Percentiles rank a stretch among this genome's conserved stretches.
Conservation (phyloP, 1,139 yeast species). For the Hansenula anomala region DNA sequence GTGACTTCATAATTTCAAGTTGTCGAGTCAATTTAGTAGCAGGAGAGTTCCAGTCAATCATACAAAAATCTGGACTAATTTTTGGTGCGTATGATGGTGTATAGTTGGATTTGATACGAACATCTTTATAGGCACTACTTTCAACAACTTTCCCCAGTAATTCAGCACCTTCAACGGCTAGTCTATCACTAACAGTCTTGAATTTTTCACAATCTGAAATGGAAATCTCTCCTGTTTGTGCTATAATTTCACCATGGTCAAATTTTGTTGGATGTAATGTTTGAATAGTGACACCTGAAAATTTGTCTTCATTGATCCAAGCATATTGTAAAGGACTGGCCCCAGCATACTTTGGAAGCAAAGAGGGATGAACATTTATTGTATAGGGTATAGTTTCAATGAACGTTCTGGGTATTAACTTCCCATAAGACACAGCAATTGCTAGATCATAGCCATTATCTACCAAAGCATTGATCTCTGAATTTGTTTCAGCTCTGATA, state of each 20-base stretch:
- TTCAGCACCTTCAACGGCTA: constrained; percentile 58
- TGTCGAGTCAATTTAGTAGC: constrained; percentile 39
- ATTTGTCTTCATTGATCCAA: constrained; percentile 52
- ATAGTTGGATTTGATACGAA: constrained; percentile 24
- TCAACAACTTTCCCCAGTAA: constrained; percentile 45
- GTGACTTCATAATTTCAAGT: constrained; percentile 54
- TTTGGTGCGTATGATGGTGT: constrained; percentile 55
- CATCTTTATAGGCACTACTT: constrained; percentile 28
- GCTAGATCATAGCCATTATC: constrained; percentile 49
- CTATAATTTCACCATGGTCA: constrained; percentile 70
- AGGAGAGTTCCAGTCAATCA: constrained; percentile 41
- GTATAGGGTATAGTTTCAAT: constrained; percentile 50
- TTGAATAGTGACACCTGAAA: constrained; percentile 86
- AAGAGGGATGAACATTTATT: constrained; percentile 87
- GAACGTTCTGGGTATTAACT: constrained; percentile 62
- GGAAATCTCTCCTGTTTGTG: constrained; percentile 45
- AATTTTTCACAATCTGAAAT: constrained; percentile 40
- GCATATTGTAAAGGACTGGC: constrained; percentile 89
- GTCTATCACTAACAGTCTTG: constrained; percentile 34
- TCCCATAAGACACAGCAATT: constrained; percentile 88
- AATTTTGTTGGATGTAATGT: constrained; percentile 84
- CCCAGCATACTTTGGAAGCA: constrained; percentile 80
- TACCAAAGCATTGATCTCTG: constrained; percentile 43
- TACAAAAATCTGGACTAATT: constrained; percentile 35
- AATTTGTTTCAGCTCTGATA: constrained; percentile 52